phyloP scores from a whole-genome alignment of 352 stramenopile genomes.

The Phytopythium sindhum region DNA sequence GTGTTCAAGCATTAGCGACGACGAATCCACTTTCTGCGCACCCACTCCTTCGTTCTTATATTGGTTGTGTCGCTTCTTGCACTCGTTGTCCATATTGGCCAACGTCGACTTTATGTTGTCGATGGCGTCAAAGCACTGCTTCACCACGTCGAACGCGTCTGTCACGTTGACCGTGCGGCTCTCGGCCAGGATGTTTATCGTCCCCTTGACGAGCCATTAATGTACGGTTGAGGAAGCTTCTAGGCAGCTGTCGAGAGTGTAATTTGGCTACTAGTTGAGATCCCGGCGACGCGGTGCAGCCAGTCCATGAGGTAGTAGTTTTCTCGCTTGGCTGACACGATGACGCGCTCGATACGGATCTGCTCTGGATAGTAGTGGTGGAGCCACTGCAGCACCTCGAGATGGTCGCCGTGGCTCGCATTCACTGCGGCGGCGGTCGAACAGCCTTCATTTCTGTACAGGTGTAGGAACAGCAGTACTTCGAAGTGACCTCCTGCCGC shows the following conservation, averaged over 20 bases:
- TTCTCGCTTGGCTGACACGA: slow-evolving; percentile 31
- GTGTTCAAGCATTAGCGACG: too few relatives aligned
- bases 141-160: too few relatives aligned
- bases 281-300: slow-evolving; percentile 15
- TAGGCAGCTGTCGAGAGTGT: background rate
- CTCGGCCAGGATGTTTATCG: too few relatives aligned
- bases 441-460: slow-evolving; percentile 18
- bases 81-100: too few relatives aligned
- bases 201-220: too few relatives aligned
- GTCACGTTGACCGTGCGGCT: too few relatives aligned
- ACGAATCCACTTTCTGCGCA: too few relatives aligned
- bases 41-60: too few relatives aligned
- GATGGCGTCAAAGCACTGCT: too few relatives aligned
- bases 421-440: slow-evolving; percentile 28
- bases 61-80: too few relatives aligned
- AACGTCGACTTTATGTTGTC: too few relatives aligned
- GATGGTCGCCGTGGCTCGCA: slow-evolving; percentile 22
- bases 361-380: slow-evolving; percentile 28
- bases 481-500: slow-evolving; percentile 29
- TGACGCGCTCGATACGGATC: slow-evolving; percentile 31
- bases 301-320: slow-evolving; percentile 39
- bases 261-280: background rate
- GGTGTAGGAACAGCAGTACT: slow-evolving; percentile 32
- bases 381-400: slow-evolving; percentile 32
- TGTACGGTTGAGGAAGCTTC: background rate